A percentile compares a stretch with the other conserved stretches of the same genome.
phyloP scores from a whole-genome alignment of 2,329 filamentous ascomycete species.

The Albophoma yamanashiensis region DNA sequence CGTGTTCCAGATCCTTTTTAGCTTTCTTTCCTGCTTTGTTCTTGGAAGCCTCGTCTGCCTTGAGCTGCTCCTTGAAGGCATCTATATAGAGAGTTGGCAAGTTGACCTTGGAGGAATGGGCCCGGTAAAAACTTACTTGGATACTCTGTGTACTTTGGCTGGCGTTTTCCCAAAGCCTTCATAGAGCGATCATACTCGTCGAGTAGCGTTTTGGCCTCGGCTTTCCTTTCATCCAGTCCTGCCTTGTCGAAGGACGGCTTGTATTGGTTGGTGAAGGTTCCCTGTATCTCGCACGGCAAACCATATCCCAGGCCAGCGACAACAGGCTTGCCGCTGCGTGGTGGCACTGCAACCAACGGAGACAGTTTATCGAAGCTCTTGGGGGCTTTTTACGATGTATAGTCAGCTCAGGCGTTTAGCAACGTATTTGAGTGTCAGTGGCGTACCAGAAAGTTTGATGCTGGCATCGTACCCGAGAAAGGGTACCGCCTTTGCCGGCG shows the following conservation, averaged over 20 bases:
- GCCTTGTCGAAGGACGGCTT: slow-evolving; percentile 26
- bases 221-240: slow-evolving; percentile 29
- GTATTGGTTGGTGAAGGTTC: slow-evolving; percentile 29
- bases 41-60: slow-evolving; percentile 32
- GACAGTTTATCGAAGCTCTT: slow-evolving; percentile 35
- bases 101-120: neutral
- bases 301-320: slow-evolving; percentile 26
- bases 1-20: slow-evolving; percentile 30
- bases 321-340: slow-evolving; percentile 25
- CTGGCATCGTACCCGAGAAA: slow-evolving; percentile 25
- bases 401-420: neutral
- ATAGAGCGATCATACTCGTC: slow-evolving; percentile 31
- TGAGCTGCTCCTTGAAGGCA: slow-evolving; percentile 35
- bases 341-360: slow-evolving; percentile 29
- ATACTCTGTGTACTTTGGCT: slow-evolving; percentile 36
- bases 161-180: slow-evolving; percentile 28
- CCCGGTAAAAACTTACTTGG: slow-evolving; percentile 20
- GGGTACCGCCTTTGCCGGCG: slow-evolving; percentile 26
- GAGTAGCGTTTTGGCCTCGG: slow-evolving; percentile 26
- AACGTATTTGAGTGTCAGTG: neutral
- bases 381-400: slow-evolving; percentile 13
- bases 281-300: slow-evolving; percentile 33
- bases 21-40: slow-evolving; percentile 35
- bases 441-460: slow-evolving; percentile 26
- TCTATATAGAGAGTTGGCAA: slow-evolving; percentile 10